Evolutionary conservation across 2,329 filamentous ascomycete genomes (phyloP), one percentile per base, ranked within the genome.

Genomic region (Ceratocystis colombiana): DNA sequence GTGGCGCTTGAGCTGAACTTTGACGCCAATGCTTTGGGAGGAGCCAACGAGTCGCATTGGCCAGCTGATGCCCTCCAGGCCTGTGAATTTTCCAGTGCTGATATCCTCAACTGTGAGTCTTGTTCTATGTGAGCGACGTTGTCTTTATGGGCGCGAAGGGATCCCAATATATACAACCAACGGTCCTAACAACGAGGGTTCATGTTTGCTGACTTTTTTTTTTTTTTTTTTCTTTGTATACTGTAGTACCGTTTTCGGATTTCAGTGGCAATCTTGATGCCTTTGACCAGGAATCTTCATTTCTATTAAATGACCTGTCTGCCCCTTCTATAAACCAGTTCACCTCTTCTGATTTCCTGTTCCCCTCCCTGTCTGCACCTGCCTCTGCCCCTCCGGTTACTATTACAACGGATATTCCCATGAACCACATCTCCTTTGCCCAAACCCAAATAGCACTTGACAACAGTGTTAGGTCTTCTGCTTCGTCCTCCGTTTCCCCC

Each of bases 61-160:
- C 46, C 50, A 10, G 37, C 28, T 10, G 66, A 66, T 37, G n/a
- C 20, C 25, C 55, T 65, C 15, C 33, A 28, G 41, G 33, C 15
- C 59, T 64, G 33, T 33, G 30, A 55, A 30, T 63, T 64, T 28
- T 33, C 30, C 59, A 37, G 22, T 17, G 37, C 37, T 50, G 37
- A 28, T 53, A 28, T 67, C 37, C 22, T 67, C 44, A 59, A 65
- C 50, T 25, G 66, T 67, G 37, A 62, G 66, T 67, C 17, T 48
- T 20, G 7, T 15, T n/a, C 61, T 28, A 6, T 25, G 28, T 37
- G 3, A 48, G 15, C 37, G 44, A n/a, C 41, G 22, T 41, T 20
- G 61, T 45, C 61, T 22, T 45, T 5, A 15, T 45, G 22, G n/a
- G n/a, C n/a, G 7, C 17, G 20, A 22, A 22, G n/a, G 46, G 22